phyloP scores from a whole-genome alignment of 768 basidiomycete species.

The Xanthoconium purpureum region DNA sequence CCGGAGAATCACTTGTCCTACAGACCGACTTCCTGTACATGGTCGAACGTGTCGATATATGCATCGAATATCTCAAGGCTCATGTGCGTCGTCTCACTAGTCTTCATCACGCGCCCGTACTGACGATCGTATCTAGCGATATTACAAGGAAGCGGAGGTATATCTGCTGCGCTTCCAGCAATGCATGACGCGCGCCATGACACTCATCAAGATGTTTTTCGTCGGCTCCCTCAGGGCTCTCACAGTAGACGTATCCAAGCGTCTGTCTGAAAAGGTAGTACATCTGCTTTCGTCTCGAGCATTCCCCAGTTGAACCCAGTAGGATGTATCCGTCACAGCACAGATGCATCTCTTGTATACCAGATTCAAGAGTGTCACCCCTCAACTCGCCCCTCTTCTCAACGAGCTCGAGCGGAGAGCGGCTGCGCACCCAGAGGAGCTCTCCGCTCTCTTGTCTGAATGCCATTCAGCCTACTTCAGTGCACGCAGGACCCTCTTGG shows the following conservation, averaged over 20 bases:
- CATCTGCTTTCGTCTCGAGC: background rate
- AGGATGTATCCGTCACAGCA: constrained; percentile 79
- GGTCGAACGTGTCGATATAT: constrained; percentile 94
- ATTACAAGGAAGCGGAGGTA: constrained; percentile 89
- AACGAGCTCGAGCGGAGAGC: constrained; percentile 84
- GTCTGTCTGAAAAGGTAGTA: constrained; percentile 69
- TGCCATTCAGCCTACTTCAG: constrained; percentile 85
- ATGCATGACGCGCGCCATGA: constrained; percentile 98
- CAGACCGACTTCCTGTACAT: constrained; percentile 91
- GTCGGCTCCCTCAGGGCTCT: constrained; percentile 79
- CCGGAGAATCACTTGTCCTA: constrained; percentile 87
- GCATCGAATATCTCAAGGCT: constrained; percentile 82
- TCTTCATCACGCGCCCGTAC: background rate
- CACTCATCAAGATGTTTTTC: constrained; percentile 96
- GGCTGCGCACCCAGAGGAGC: constrained; percentile 74
- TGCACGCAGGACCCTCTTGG: constrained; percentile 67
- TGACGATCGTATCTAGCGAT: constrained; percentile 51
- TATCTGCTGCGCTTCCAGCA: constrained; percentile 97
- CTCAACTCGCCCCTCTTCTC: constrained; percentile 72
- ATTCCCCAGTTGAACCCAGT: background rate
- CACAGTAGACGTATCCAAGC: constrained; percentile 71
- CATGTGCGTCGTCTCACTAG: constrained; percentile 56
- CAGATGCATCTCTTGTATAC: constrained; percentile 86
- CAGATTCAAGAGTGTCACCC: constrained; percentile 72
- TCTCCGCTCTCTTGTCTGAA: constrained; percentile 75